phyloP scores from a whole-genome alignment of 148 eudicot genomes.

The Amaranthus palmeri region DNA sequence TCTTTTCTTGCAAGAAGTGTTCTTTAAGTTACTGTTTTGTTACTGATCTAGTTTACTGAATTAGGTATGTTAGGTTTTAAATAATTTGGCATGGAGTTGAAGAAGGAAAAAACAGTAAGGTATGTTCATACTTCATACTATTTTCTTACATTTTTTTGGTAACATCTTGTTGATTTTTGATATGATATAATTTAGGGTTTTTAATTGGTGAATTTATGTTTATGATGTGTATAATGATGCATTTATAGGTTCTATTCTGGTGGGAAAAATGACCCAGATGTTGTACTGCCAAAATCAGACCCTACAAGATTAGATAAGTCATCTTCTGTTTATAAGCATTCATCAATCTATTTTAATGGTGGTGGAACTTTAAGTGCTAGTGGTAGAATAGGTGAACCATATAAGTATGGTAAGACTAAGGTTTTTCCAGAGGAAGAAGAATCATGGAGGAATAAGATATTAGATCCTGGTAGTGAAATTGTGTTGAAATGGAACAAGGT shows the following conservation, averaged over 20 bases:
- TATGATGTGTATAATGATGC: background rate
- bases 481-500: constrained; percentile 83
- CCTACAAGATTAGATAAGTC: constrained; percentile 47
- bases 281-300: constrained; percentile 44
- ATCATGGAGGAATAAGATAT: constrained; percentile 60
- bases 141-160: background rate
- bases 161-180: constrained; percentile 7
- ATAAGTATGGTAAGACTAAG: constrained; percentile 52
- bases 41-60: constrained; percentile 14
- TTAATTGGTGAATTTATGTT: constrained; percentile 7
- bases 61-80: constrained; percentile 23
- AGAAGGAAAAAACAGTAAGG: constrained; percentile 70
- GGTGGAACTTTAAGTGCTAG: constrained; percentile 31
- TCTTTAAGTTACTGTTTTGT: constrained; percentile 4
- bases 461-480: constrained; percentile 91
- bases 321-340: constrained; percentile 47
- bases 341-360: constrained; percentile 36
- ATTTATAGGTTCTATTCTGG: constrained; percentile 64
- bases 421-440: constrained; percentile 50
- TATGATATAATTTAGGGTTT: background rate
- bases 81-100: constrained; percentile 52
- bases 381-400: constrained; percentile 37
- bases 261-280: constrained; percentile 49
- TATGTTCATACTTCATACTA: constrained; percentile 15
- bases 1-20: background rate